These are phyloP conservation scores for Neurospora sp. DNA, from an alignment of 495 filamentous ascomycete genomes.

Conservation along the genomic window DNA sequence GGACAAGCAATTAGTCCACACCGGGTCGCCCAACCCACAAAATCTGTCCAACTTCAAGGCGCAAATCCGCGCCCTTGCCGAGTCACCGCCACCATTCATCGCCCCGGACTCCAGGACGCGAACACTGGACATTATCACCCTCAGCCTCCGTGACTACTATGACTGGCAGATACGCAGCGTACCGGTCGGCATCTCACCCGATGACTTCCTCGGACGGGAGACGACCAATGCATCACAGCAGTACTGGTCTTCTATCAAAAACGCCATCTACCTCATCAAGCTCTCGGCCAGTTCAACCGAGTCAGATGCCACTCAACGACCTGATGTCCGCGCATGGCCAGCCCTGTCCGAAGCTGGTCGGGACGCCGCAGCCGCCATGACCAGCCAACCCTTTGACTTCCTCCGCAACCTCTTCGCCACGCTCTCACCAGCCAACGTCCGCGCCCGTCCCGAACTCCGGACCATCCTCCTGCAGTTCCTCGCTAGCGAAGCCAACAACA, in stretches of 20 bases:
- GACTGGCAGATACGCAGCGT: constrained; percentile 22
- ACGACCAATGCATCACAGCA: constrained; percentile 12
- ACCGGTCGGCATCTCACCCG: constrained; percentile 17
- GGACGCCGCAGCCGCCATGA: constrained; percentile 20
- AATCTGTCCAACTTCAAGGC: constrained; percentile 10
- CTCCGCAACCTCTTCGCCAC: constrained; percentile 22
- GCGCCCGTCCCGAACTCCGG: constrained; percentile 21
- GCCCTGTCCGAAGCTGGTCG: constrained; percentile 16
- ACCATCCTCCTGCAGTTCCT: constrained; percentile 19
- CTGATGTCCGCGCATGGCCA: constrained; percentile 16
- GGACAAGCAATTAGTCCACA: not conserved
- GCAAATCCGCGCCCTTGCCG: constrained; percentile 12
- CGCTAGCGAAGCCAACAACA: constrained; percentile 15
- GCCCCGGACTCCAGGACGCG: constrained; percentile 11
- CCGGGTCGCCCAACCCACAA: constrained; percentile 7
- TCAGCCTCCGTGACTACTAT: constrained; percentile 19
- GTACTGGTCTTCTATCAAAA: constrained; percentile 22
- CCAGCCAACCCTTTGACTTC: constrained; percentile 22
- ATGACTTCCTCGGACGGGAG: constrained; percentile 17
- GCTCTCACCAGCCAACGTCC: constrained; percentile 21
- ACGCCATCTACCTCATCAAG: constrained; percentile 23
- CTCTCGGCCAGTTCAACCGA: constrained; percentile 12
- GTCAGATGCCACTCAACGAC: constrained; percentile 5
- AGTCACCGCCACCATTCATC: constrained; percentile 11
- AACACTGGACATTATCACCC: constrained; percentile 15